Evolutionary conservation across 2,329 filamentous ascomycete genomes (phyloP), one percentile per base, ranked within the genome.

Genomic region (Xylariaceae sp.): DNA sequence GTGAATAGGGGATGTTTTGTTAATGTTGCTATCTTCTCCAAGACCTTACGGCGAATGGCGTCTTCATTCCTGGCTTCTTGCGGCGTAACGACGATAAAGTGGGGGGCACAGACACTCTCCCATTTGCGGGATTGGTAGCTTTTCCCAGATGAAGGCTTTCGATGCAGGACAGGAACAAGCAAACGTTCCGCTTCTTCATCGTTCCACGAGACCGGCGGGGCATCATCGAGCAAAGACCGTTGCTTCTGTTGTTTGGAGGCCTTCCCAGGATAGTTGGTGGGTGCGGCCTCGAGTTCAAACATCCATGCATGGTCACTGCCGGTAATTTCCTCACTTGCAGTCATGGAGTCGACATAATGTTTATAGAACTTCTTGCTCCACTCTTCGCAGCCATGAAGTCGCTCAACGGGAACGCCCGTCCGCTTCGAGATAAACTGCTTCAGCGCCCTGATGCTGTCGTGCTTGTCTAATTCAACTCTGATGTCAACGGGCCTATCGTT

Each of bases 341-440:
- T 77, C 7, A 70, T 68, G 4, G 73, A 74, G 63, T 96, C 88
- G 21, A 89, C 81, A 61, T 94, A 91, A 47, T 89, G 80, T 67
- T 91, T 92, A 76, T 92, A 97, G 70, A 96, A 92, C 62, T 86
- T 90, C 61, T 84, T 78, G 62, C 84, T 87, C 68, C 89, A 95
- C 47, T 95, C 84, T 65, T 99, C 94, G 1, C 84, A 86, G 13
- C 86, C 85, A 66, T 96, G 84, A n/a, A 96, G 68, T 12, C 83
- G 80, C 45, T 85, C 79, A 47, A 77, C 67, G 51, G 80, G 83
- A 37, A 92, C 78, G 34, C 81, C 86, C 1, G 85, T 81, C 47
- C 85, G 81, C 47, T 76, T 78, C n/a, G 86, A 84, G 34, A 92
- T 73, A 65, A 81, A 86, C 48, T 82, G 80, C 68, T 92, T 92